These are phyloP conservation scores for Alternaria brassicicola DNA, from an alignment of 2,329 filamentous ascomycete genomes.

Conservation along the genomic window DNA sequence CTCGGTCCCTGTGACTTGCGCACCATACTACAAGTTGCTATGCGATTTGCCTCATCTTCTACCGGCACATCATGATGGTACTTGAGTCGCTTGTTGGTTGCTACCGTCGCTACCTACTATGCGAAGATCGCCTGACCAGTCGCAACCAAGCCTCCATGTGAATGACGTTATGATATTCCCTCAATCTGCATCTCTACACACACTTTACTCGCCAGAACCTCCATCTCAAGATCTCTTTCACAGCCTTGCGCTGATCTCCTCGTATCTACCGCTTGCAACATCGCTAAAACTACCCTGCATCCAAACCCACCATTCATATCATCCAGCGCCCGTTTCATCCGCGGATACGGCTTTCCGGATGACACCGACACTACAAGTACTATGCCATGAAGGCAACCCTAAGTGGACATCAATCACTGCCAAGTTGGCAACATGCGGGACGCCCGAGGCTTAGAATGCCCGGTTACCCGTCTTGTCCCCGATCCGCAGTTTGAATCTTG, in stretches of 20 bases:
- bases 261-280: background rate
- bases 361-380: slow-evolving; percentile 5
- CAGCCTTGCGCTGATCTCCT: slow-evolving; percentile 13
- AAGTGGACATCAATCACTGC: slow-evolving; percentile 16
- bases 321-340: background rate
- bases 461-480: slow-evolving; percentile 11
- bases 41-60: background rate
- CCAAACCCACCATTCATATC: slow-evolving; percentile 7
- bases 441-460: slow-evolving; percentile 14
- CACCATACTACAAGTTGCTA: background rate
- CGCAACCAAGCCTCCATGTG: background rate
- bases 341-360: slow-evolving; percentile 5
- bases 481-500: background rate
- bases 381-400: slow-evolving; percentile 12
- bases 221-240: slow-evolving; percentile 1
- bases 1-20: too few species aligned
- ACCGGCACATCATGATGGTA: background rate
- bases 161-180: background rate
- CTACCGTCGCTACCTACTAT: background rate
- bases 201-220: background rate
- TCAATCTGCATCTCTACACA: background rate
- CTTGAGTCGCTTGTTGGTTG: background rate
- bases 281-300: slow-evolving; percentile 13
- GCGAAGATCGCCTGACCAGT: background rate
- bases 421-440: slow-evolving; percentile 4